Conservation (phyloP, 345 rosid species). For the Eucalyptus globulus region DNA sequence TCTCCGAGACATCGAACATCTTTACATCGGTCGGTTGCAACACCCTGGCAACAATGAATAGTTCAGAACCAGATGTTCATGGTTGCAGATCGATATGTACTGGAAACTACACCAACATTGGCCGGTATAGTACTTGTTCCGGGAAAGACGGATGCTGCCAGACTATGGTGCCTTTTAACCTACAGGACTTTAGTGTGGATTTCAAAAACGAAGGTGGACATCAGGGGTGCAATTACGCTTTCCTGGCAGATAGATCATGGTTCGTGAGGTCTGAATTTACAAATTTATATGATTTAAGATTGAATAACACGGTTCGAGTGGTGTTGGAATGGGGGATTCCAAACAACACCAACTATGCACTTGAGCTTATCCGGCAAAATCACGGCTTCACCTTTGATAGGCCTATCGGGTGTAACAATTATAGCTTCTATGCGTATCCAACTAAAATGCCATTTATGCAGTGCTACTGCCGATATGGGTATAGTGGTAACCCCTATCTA, state of each 20-base stretch:
- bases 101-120: not conserved
- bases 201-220: not conserved
- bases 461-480: accelerated
- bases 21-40: not conserved
- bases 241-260: not conserved
- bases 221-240: not conserved
- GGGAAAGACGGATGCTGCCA: not conserved
- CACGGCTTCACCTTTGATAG: accelerated
- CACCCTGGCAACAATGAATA: not conserved
- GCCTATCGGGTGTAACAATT: accelerated
- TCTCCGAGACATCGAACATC: not conserved
- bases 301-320: not conserved
- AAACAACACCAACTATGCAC: not conserved
- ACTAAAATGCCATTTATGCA: not conserved
- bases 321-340: not conserved
- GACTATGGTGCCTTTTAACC: not conserved
- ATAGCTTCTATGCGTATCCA: not conserved
- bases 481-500: not conserved
- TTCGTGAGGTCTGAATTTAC: not conserved
- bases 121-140: not conserved
- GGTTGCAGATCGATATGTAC: not conserved
- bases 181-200: not conserved
- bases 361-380: not conserved
- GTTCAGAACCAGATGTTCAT: accelerated
- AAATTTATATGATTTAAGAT: not conserved